Evolutionary conservation across 345 rosid genomes (phyloP).

Genomic region (Syzygium grande): DNA sequence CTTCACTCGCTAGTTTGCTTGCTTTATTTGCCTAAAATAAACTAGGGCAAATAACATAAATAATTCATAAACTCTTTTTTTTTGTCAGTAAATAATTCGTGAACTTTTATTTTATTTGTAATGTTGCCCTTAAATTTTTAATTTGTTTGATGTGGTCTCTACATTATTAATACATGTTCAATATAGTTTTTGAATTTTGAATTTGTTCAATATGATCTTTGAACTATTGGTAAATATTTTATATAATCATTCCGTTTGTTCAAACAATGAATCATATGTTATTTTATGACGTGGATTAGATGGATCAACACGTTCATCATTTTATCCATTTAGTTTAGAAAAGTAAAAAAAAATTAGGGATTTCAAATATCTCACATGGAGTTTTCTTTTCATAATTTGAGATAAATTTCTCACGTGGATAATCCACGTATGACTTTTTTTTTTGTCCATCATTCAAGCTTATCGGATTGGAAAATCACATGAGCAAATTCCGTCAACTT

Average conservation of each 20-base stretch:
- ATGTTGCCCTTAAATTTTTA: too few species aligned
- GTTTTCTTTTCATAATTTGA: not conserved
- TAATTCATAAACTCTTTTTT: rapidly evolving
- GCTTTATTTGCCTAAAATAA: not conserved
- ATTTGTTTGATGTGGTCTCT: too few species aligned
- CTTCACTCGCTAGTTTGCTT: not conserved
- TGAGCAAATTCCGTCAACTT: not conserved
- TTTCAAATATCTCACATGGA: not conserved
- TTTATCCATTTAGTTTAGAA: not conserved
- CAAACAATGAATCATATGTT: not conserved
- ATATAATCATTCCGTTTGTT: not conserved
- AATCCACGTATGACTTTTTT: not conserved
- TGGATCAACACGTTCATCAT: not conserved
- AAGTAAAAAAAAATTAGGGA: not conserved
- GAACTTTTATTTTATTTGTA: too few species aligned
- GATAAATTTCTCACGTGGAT: not conserved
- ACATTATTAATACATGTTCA: not conserved
- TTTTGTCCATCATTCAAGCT: not conserved
- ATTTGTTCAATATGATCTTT: not conserved
- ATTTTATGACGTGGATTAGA: not conserved
- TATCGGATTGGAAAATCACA: not conserved
- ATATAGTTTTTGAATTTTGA: not conserved
- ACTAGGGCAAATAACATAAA: not conserved
- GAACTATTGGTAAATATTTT: not conserved
- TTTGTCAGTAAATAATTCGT: too few species aligned